Percentiles rank a stretch among this genome's conserved stretches.
phyloP scores from a whole-genome alignment of 441 rosid genomes.

The Gossypium aridum region DNA sequence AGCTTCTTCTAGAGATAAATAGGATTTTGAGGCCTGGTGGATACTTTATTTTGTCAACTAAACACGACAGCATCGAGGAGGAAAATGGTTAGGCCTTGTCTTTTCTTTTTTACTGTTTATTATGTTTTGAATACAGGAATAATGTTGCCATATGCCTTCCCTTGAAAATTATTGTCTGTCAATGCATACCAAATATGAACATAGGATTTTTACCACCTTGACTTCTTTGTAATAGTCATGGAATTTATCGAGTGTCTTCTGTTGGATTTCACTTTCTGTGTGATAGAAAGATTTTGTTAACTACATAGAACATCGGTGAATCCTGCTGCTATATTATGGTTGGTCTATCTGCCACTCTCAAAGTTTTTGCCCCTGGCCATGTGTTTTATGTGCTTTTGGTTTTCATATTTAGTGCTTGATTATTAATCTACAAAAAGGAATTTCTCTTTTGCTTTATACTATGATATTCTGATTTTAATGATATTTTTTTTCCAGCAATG shows the following conservation, averaged over 20 bases:
- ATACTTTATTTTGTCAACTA: slow-evolving; percentile 77
- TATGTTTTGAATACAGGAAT: not conserved
- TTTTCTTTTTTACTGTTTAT: not conserved
- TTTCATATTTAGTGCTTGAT: not conserved
- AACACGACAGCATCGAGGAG: slow-evolving; percentile 61
- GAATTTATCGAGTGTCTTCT: not conserved
- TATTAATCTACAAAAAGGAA: not conserved
- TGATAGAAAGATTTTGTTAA: not conserved
- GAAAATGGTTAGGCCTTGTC: slow-evolving; percentile 59
- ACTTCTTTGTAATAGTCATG: not conserved
- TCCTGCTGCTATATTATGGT: not conserved
- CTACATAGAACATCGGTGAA: not conserved
- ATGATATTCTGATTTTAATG: not conserved
- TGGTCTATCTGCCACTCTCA: not conserved
- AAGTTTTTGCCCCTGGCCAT: not conserved
- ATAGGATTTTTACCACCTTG: not conserved
- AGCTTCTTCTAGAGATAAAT: slow-evolving; percentile 85
- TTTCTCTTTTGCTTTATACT: not conserved
- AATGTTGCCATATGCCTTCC: not conserved
- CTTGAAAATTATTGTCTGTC: not conserved
- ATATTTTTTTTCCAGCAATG: slow-evolving; percentile 53
- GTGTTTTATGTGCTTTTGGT: not conserved
- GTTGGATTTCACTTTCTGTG: not conserved
- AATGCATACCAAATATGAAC: not conserved
- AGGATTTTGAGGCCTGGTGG: slow-evolving; percentile 86